Percentiles rank a stretch among this genome's conserved stretches.
Conservation (phyloP, 495 filamentous ascomycete genomes). For the Hapsidospora chrysogenum region DNA sequence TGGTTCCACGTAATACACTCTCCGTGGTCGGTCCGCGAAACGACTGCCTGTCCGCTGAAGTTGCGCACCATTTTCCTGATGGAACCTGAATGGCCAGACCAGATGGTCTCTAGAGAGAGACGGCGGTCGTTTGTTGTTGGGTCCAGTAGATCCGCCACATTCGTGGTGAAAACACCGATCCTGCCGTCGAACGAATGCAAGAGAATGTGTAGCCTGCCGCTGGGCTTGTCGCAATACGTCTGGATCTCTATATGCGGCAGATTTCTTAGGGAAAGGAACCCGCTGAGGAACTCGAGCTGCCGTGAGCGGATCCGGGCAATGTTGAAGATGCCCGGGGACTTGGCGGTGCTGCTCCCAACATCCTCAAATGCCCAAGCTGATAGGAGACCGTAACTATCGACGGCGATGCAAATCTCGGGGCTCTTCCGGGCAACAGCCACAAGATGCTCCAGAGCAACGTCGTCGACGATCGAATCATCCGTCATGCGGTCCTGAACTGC, state of each 20-base stretch:
- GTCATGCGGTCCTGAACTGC: conserved; percentile 44
- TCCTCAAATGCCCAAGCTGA: conserved; percentile 91
- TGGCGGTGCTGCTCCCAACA: conserved; percentile 55
- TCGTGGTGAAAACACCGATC: conserved; percentile 65
- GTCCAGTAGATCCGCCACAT: conserved; percentile 69
- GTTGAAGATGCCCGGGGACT: conserved; percentile 65
- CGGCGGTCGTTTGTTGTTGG: conserved; percentile 49
- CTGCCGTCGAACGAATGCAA: conserved; percentile 77
- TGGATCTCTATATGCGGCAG: conserved; percentile 50
- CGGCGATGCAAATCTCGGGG: conserved; percentile 74
- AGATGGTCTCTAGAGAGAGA: conserved; percentile 39
- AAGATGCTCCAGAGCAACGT: conserved; percentile 63
- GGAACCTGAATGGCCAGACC: conserved; percentile 70
- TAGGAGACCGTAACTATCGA: conserved; percentile 77
- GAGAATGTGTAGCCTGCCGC: conserved; percentile 55
- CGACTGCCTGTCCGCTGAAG: conserved; percentile 57
- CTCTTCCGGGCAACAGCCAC: conserved; percentile 71
- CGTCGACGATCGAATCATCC: conserved; percentile 35
- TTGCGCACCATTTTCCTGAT: conserved; percentile 78
- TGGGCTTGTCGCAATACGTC: conserved; percentile 47
- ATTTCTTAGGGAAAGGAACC: conserved; percentile 16
- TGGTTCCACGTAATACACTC: conserved; percentile 79
- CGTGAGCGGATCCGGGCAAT: conserved; percentile 58
- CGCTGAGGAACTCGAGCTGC: conserved; percentile 46
- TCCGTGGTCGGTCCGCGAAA: conserved; percentile 65